A percentile compares a stretch with the other conserved stretches of the same genome.
These are phyloP conservation scores for Populus trichocarpa DNA, from an alignment of 441 rosid species.

Conservation along the genomic window DNA sequence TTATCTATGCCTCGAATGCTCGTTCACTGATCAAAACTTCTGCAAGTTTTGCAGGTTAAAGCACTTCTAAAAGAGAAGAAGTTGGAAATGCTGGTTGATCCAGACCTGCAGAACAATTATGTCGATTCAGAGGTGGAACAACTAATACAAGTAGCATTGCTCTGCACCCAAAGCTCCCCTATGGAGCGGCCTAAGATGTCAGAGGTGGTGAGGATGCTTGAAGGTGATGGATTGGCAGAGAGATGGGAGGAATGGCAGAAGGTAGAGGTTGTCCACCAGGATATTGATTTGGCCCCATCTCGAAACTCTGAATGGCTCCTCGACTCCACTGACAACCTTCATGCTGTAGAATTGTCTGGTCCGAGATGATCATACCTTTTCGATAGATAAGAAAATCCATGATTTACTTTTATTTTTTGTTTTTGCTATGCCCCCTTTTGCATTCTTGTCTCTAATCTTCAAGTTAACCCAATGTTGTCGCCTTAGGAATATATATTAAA, in stretches of 20 bases:
- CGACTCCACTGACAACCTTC: conserved; percentile 61
- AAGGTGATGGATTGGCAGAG: conserved; percentile 84
- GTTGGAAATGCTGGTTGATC: conserved; percentile 72
- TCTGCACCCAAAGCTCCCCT: conserved; percentile 82
- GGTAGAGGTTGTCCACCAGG: conserved; percentile 72
- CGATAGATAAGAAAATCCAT: background rate
- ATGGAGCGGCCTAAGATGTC: conserved; percentile 88
- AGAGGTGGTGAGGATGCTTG: conserved; percentile 90
- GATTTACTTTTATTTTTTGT: background rate
- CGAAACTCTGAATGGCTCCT: conserved; percentile 53
- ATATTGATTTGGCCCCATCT: conserved; percentile 44
- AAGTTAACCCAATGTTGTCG: background rate
- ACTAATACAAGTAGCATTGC: conserved; percentile 78
- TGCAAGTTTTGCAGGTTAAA: conserved; percentile 52
- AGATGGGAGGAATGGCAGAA: conserved; percentile 93
- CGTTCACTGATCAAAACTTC: background rate
- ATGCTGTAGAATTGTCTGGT: conserved; percentile 68
- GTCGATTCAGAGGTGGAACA: conserved; percentile 73
- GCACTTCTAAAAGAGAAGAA: conserved; percentile 80
- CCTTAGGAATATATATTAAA: background rate
- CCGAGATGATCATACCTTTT: conserved; percentile 38
- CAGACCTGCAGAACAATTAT: conserved; percentile 65
- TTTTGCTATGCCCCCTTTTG: background rate
- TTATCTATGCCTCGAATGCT: background rate
- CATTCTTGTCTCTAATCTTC: background rate